Conservation (phyloP, 2,329 filamentous ascomycete species). For the Epichloe hybrida region DNA sequence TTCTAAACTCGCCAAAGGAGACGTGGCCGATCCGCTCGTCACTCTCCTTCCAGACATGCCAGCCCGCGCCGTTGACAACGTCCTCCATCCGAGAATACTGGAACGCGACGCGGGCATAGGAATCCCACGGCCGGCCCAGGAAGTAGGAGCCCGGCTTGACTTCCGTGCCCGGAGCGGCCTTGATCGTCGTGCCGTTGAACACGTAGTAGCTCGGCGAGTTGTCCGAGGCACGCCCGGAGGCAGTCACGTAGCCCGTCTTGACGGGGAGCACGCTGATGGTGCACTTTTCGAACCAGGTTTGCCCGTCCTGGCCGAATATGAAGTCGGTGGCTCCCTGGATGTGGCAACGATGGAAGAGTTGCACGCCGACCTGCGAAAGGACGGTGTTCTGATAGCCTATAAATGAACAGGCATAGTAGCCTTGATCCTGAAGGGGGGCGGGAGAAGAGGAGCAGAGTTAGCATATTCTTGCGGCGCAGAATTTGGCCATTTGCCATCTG, state of each 20-base stretch:
- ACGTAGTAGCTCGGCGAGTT: background rate
- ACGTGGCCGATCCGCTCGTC: background rate
- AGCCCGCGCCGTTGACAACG: background rate
- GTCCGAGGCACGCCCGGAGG: background rate
- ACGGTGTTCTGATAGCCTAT: slow-evolving; percentile 37
- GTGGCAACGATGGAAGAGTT: slow-evolving; percentile 30
- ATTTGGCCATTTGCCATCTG: background rate
- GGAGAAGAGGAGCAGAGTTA: background rate
- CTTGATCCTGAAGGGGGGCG: slow-evolving; percentile 5
- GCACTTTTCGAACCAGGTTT: slow-evolving; percentile 28
- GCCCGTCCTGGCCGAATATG: slow-evolving; percentile 22
- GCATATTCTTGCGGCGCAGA: too few species aligned
- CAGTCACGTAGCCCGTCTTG: background rate
- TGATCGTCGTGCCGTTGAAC: background rate
- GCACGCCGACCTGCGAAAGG: slow-evolving; percentile 29
- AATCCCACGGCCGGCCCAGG: background rate
- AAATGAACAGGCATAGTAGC: slow-evolving; percentile 34
- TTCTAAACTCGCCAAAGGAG: background rate
- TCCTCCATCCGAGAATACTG: background rate
- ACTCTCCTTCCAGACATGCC: background rate
- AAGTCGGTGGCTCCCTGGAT: slow-evolving; percentile 34
- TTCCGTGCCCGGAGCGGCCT: background rate
- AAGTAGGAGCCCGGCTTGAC: background rate
- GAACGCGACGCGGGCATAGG: background rate
- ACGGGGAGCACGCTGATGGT: slow-evolving; percentile 5